Conservation (phyloP, 371 early-diverging fungal genomes). For the Mucor mucedo region DNA sequence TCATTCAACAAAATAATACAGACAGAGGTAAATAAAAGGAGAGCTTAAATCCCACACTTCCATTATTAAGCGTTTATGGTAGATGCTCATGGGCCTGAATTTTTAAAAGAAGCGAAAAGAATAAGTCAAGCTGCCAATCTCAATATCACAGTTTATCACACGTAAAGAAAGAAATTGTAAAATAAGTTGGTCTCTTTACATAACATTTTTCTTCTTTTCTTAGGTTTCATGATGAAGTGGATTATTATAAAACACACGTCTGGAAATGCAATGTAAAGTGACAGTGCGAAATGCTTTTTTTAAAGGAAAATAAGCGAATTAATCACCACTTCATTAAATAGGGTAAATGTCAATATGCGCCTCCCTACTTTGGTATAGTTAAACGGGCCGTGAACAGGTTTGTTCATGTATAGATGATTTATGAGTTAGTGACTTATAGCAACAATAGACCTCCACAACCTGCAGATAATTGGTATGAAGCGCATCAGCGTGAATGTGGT, state of each 20-base stretch:
- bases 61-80: neutral
- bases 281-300: neutral
- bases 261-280: slow-evolving; percentile 65
- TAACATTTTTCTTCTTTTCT: neutral
- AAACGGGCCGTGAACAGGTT: slow-evolving; percentile 70
- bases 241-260: slow-evolving; percentile 63
- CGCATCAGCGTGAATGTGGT: slow-evolving; percentile 64
- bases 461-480: slow-evolving; percentile 68
- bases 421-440: neutral
- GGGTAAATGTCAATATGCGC: slow-evolving; percentile 60
- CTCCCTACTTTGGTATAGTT: slow-evolving; percentile 69
- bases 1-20: slow-evolving; percentile 54
- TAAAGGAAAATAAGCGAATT: neutral
- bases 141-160: slow-evolving; percentile 67
- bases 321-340: slow-evolving; percentile 6
- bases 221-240: slow-evolving; percentile 67
- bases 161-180: slow-evolving; percentile 16
- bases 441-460: slow-evolving; percentile 61
- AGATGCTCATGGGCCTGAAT: slow-evolving; percentile 62
- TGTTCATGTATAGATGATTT: neutral
- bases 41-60: neutral
- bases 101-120: slow-evolving; percentile 50
- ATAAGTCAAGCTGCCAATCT: slow-evolving; percentile 60
- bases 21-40: slow-evolving; percentile 40
- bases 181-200: neutral